Evolutionary conservation across 441 rosid genomes (phyloP).

Genomic region (Pelargonium australe): DNA sequence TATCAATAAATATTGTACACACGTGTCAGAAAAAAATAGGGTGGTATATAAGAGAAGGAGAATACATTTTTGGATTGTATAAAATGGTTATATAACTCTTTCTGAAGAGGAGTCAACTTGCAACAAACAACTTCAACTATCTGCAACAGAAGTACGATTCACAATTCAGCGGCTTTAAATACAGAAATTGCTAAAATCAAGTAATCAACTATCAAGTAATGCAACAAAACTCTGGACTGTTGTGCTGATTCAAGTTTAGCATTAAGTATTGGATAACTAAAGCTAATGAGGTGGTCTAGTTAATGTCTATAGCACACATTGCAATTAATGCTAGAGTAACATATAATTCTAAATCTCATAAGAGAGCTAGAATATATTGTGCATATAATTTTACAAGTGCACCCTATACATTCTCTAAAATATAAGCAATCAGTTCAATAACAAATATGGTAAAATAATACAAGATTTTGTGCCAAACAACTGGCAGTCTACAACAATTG

Average conservation of each 20-base stretch:
- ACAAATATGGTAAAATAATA: background rate
- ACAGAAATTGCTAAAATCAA: background rate
- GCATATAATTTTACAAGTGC: background rate
- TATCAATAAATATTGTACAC: slow-evolving; percentile 9
- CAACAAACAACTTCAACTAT: slow-evolving; percentile 96
- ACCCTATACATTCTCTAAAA: no score
- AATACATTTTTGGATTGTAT: slow-evolving; percentile 92
- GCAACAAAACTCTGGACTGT: background rate
- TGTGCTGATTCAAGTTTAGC: background rate
- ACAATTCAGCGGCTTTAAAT: slow-evolving; percentile 18
- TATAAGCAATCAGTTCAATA: background rate
- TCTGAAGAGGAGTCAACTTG: slow-evolving; percentile 88
- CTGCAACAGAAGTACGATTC: slow-evolving; percentile 39
- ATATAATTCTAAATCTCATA: background rate
- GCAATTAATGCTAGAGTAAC: background rate
- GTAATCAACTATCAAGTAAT: background rate
- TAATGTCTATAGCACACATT: background rate
- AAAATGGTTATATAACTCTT: slow-evolving; percentile 79
- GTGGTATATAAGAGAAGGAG: slow-evolving; percentile 21
- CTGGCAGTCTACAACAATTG: slow-evolving; percentile 15
- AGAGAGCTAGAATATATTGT: background rate
- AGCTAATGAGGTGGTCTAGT: background rate
- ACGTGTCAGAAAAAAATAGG: background rate
- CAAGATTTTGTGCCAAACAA: slow-evolving; percentile 9
- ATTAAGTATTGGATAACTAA: background rate